Percentiles rank a stretch among this genome's conserved stretches.
phyloP scores from a whole-genome alignment of 2,329 filamentous ascomycete genomes.

The Alternaria conjuncta region DNA sequence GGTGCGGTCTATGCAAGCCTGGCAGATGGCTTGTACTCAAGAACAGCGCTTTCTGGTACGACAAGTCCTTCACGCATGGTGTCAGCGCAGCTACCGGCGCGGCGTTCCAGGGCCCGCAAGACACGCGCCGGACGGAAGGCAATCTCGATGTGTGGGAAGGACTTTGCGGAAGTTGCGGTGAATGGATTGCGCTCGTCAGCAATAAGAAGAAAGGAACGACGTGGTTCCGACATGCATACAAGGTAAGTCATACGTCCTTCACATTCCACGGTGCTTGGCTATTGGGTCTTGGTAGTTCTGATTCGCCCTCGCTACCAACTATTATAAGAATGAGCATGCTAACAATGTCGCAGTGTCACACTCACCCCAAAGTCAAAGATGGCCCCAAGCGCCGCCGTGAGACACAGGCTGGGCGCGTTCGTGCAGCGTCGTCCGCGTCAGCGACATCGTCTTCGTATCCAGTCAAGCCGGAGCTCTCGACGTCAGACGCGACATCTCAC shows the following conservation, averaged over 20 bases:
- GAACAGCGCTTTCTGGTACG: slow-evolving; percentile 92
- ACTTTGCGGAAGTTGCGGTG: slow-evolving; percentile 76
- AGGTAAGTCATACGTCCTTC: slow-evolving; percentile 58
- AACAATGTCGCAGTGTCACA: slow-evolving; percentile 48
- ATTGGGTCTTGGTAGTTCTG: slow-evolving; percentile 5
- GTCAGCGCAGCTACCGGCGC: slow-evolving; percentile 82
- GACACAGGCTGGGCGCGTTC: slow-evolving; percentile 46
- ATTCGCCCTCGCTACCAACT: slow-evolving; percentile 8
- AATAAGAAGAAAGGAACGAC: slow-evolving; percentile 93
- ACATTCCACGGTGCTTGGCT: slow-evolving; percentile 13
- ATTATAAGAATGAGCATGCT: slow-evolving; percentile 26
- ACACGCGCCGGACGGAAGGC: slow-evolving; percentile 77
- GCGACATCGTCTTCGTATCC: slow-evolving; percentile 44
- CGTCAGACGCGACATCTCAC: slow-evolving; percentile 28
- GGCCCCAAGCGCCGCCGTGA: slow-evolving; percentile 52
- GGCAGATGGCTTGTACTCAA: slow-evolving; percentile 86
- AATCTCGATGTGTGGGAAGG: slow-evolving; percentile 85
- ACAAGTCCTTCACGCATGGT: slow-evolving; percentile 88
- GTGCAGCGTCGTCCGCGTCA: slow-evolving; percentile 45
- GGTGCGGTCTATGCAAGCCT: slow-evolving; percentile 88
- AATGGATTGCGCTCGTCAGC: slow-evolving; percentile 82
- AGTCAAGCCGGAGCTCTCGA: slow-evolving; percentile 36
- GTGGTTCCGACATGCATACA: slow-evolving; percentile 90
- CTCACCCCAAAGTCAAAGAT: slow-evolving; percentile 53
- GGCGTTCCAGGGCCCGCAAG: slow-evolving; percentile 77